Base-by-base conservation (phyloP, 23 red algal species). In the Gracilariopsis chorda region DNA sequence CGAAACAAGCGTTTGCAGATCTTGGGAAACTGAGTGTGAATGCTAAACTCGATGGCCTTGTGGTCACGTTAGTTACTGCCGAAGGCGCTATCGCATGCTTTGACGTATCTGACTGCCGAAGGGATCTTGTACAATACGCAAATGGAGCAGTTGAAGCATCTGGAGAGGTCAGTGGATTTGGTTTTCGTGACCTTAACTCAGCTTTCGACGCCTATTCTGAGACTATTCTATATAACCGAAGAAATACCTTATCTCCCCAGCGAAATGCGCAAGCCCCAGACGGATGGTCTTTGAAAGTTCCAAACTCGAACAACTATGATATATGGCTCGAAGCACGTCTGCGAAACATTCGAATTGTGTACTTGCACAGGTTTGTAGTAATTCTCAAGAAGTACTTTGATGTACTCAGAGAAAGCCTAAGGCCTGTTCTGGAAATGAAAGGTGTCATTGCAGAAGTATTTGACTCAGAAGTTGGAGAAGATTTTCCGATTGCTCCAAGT, bases 331-430 rank as follows among this genome's bases (percentile, higher is more conserved):
- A 86, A 53, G 78, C 91, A 51, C 80, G 51, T 43, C 72, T 94
- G 48, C 61, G 65, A 24, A 94, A 94, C 46, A 56, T 94, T 43
- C 80, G 91, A 20, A 94, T 94, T 37, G 91, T 94, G 0, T 94
- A 94, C 81, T 64, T 94, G 30, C 91, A 94, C 6, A 65, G 91
- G 35, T 94, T 94, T 51, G 77, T 94, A 27, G 55, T 94, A 21
- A 84, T 94, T 49, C 58, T 94, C 25, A 94, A 94, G 29, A 84
- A 85, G 82, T 94, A 94, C 45, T 86, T 94, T 21, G 80, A 79
- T 86, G 91, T 64, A 25, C 65, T 94, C 1, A 48, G 91, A 79
- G 81, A 86, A 7, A 85, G 80, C 28, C 69, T 94, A 39, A 85
- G 77, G 53, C 91, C 91, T 70, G 91, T 94, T 29, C 82, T 94